Percentiles rank a stretch among this genome's conserved stretches.
Evolutionary conservation across 2,329 filamentous ascomycete genomes (phyloP).

Genomic region (Aureobasidium uvarum): DNA sequence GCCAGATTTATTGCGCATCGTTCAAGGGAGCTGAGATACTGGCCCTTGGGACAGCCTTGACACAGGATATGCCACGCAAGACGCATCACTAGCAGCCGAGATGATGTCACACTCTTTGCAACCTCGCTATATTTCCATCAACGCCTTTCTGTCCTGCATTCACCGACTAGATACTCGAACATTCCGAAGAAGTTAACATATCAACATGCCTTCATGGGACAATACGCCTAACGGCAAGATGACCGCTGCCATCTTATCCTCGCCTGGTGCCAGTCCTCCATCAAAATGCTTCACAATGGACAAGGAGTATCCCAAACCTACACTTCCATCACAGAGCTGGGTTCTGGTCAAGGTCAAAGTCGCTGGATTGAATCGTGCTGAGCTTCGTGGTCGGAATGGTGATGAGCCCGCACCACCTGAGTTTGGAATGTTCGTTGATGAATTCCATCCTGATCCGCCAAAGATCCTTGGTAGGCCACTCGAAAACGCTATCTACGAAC

Average conservation of each 20-base stretch:
- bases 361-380: slow-evolving; percentile 25
- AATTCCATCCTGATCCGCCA: slow-evolving; percentile 24
- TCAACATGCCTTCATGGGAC: slow-evolving; percentile 20
- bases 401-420: slow-evolving; percentile 20
- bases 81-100: not conserved
- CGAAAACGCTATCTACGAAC: fast-evolving
- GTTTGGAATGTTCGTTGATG: slow-evolving; percentile 22
- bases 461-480: slow-evolving; percentile 18
- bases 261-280: slow-evolving; percentile 3
- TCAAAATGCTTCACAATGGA: slow-evolving; percentile 23
- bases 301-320: slow-evolving; percentile 12
- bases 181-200: not conserved
- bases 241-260: slow-evolving; percentile 7
- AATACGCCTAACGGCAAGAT: slow-evolving; percentile 20
- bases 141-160: not conserved
- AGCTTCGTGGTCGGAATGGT: slow-evolving; percentile 22
- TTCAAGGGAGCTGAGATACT: not conserved
- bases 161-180: not conserved
- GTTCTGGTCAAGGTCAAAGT: slow-evolving; percentile 14
- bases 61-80: not conserved
- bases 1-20: not conserved
- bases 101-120: slow-evolving; percentile 9
- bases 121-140: not conserved
- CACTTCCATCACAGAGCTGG: slow-evolving; percentile 20
- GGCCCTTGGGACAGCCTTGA: not conserved